These are phyloP conservation scores for Sporobolomyces pararoseus DNA, from an alignment of 768 basidiomycete genomes.

Conservation along the genomic window DNA sequence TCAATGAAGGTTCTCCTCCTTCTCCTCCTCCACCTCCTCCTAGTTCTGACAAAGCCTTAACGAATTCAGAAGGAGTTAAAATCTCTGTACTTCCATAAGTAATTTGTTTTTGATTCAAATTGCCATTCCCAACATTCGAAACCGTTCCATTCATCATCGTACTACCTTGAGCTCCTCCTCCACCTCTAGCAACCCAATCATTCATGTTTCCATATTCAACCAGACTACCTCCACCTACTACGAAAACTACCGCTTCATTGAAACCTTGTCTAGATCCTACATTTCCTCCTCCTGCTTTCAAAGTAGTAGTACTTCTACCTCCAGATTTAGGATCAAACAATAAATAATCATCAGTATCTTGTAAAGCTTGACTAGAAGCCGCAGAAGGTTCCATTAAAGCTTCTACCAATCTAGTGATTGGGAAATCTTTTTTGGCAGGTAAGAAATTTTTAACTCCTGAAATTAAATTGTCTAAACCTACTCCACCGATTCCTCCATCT, in stretches of 20 bases:
- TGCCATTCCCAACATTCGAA: background rate
- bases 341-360: constrained; percentile 93
- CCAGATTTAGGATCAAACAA: constrained; percentile 81
- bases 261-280: constrained; percentile 63
- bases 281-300: constrained; percentile 51
- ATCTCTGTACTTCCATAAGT: constrained; percentile 97
- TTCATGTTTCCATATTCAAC: constrained; percentile 92
- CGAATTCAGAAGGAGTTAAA: constrained; percentile 78
- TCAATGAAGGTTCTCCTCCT: constrained; percentile 4
- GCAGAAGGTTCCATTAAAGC: constrained; percentile 96
- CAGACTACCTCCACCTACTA: constrained; percentile 94
- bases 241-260: constrained; percentile 80
- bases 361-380: constrained; percentile 87
- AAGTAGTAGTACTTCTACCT: constrained; percentile 54
- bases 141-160: background rate
- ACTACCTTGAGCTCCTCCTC: constrained; percentile 30
- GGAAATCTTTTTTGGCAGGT: constrained; percentile 86
- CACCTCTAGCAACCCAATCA: constrained; percentile 69
- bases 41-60: constrained; percentile 62
- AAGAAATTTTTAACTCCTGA: constrained; percentile 98
- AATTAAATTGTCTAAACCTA: constrained; percentile 79
- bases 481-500: constrained; percentile 68
- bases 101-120: constrained; percentile 62
- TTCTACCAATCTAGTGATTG: constrained; percentile 86
- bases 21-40: background rate